Base-by-base conservation (phyloP, 257 asterid genomes). In the Nicotiana attenuata region DNA sequence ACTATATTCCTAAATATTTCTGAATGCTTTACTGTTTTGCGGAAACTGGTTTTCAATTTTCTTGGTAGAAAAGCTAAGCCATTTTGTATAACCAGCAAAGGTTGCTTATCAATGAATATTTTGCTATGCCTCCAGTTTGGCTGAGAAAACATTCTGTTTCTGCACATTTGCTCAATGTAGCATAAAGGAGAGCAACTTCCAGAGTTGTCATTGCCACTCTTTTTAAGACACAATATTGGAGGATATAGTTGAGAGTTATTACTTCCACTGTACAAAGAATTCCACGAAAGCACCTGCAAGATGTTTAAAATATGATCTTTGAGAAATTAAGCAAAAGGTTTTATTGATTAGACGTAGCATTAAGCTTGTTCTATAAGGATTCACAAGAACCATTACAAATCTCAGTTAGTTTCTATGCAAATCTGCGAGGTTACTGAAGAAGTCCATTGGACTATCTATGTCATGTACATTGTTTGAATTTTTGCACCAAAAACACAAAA, bases 201-300 rank as follows among this genome's bases (percentile, higher is more conserved):
- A 71, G 66, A 50, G 20, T 65, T 55, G 45, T 77, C 55, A 55
- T 56, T 20, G 65, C 77, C 52, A 71, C 69, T 73, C 50, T 80
- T 82, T 73, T 82, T 83, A 68, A 81, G 84, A 88, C 81, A 56
- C 26, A 80, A 83, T 55, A 67, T 20, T 16, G 85, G 89, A 87
- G 84, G 86, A 88, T 85, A 33, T 1, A 83, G 8, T 78, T 28
- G 83, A 80, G 83, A 13, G 73, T 87, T 63, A 82, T 76, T 76
- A 78, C 65, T 89, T 88, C 81, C 77, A 11, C 22, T 67, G 52
- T 85, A 81, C 47, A 53, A 76, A 57, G 78, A 84, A 82, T 78
- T 81, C 85, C 85, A 89, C 53, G 88, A 78, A 82, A 88, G 81
- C 86, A 83, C 92, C 96, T 90, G 90, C 77, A 87, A 28, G 24